These are phyloP conservation scores for Lasiosphaeriaceae sp. DNA, from an alignment of 495 filamentous ascomycete species.

Conservation along the genomic window DNA sequence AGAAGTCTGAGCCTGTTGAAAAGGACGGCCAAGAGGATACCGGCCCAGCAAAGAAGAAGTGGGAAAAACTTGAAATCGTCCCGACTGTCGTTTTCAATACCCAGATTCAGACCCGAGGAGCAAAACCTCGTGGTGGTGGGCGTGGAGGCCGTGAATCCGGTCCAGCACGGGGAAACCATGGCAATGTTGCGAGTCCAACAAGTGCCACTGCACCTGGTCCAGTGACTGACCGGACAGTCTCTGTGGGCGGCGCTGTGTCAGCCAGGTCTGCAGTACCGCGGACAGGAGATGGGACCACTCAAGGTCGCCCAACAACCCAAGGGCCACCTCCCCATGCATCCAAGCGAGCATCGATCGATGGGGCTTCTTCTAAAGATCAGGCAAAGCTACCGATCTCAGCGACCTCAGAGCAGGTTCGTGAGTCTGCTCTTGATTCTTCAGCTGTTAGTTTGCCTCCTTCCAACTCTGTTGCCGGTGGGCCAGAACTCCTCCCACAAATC, in stretches of 20 bases:
- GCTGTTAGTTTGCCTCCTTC: constrained; percentile 22
- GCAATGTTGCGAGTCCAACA: constrained; percentile 3
- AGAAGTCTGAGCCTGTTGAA: constrained; percentile 59
- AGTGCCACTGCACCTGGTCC: constrained; percentile 7
- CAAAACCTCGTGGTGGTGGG: constrained; percentile 56
- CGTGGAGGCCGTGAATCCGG: constrained; percentile 49
- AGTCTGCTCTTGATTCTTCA: constrained; percentile 16
- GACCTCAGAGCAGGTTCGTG: constrained; percentile 35
- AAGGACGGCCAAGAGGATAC: constrained; percentile 65
- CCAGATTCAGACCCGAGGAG: constrained; percentile 59
- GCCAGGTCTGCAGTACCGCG: constrained; percentile 15
- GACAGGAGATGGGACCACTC: constrained; percentile 21
- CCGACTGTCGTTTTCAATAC: constrained; percentile 82
- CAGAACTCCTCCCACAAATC: neutral
- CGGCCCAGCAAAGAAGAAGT: constrained; percentile 61
- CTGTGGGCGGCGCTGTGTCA: constrained; percentile 7
- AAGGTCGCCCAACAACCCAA: constrained; percentile 17
- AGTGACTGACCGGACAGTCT: constrained; percentile 15
- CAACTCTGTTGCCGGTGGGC: neutral
- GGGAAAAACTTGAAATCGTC: constrained; percentile 68
- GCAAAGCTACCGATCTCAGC: constrained; percentile 32
- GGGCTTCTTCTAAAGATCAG: constrained; percentile 38
- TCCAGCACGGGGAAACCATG: constrained; percentile 19
- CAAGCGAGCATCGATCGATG: constrained; percentile 47
- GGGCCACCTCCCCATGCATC: constrained; percentile 26